Evolutionary conservation across 345 rosid species (phyloP).

Genomic region (Erucastrum elatum): DNA sequence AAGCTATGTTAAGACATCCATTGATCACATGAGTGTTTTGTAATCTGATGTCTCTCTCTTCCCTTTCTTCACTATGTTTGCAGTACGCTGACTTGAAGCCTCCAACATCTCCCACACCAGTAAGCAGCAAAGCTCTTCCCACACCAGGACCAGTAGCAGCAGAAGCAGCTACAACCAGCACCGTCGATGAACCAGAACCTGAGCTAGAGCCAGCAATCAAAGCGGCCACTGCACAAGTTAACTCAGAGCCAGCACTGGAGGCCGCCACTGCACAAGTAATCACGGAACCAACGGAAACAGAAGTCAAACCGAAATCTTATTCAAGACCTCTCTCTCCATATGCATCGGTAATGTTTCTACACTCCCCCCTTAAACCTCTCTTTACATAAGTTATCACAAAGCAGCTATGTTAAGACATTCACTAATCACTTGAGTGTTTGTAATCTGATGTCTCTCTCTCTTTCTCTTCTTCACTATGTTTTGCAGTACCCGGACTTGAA

Average conservation of each 20-base stretch:
- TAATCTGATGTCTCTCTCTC: constrained; percentile 16
- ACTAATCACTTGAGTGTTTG: neutral
- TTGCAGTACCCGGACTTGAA: constrained; percentile 88
- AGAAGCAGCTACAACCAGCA: constrained; percentile 47
- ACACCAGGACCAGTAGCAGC: constrained; percentile 44
- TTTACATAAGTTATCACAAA: neutral
- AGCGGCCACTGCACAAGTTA: constrained; percentile 49
- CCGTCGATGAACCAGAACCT: constrained; percentile 48
- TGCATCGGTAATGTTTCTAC: constrained; percentile 59
- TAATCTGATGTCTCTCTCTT: constrained; percentile 15
- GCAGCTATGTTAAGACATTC: neutral
- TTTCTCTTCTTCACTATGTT: constrained; percentile 4
- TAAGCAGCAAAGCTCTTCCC: constrained; percentile 60
- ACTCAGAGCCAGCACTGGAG: constrained; percentile 46
- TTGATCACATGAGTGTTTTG: neutral
- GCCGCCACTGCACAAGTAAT: constrained; percentile 49
- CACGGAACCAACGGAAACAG: constrained; percentile 53
- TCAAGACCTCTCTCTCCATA: constrained; percentile 85
- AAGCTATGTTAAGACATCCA: neutral
- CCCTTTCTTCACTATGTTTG: constrained; percentile 21
- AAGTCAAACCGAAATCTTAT: constrained; percentile 50
- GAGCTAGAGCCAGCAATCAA: constrained; percentile 40
- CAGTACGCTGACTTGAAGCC: constrained; percentile 99
- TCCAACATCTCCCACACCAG: constrained; percentile 89
- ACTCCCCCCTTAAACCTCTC: constrained; percentile 1